Evolutionary conservation across 1,284 basidiomycete genomes (phyloP).

Genomic region (Cryptococcus sp.): DNA sequence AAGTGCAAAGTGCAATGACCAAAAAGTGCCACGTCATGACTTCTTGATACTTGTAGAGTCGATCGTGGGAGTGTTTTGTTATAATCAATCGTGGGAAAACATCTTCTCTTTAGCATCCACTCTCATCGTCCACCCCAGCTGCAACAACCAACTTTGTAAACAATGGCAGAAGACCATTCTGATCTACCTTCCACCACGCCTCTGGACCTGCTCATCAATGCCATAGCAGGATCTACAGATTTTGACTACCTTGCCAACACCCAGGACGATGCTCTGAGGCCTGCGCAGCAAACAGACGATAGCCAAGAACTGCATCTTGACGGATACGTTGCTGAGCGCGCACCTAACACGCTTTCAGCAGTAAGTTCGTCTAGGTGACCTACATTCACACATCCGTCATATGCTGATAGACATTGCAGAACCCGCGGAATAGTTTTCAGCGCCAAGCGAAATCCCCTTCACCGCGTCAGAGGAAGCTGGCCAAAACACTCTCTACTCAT

Average conservation of each 20-base stretch:
- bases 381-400: neutral
- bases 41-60: neutral
- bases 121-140: slow-evolving; percentile 12
- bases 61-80: neutral
- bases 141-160: slow-evolving; percentile 7
- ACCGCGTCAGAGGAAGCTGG: slow-evolving; percentile 14
- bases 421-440: neutral
- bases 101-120: slow-evolving; percentile 13
- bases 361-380: neutral
- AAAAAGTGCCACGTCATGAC: neutral
- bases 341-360: neutral
- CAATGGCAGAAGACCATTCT: slow-evolving; percentile 6
- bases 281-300: no score
- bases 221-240: slow-evolving; percentile 32
- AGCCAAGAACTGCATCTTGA: slow-evolving; percentile 5
- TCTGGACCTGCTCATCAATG: slow-evolving; percentile 47
- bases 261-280: neutral
- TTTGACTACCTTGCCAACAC: slow-evolving; percentile 8
- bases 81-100: slow-evolving; percentile 19
- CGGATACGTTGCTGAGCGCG: slow-evolving; percentile 1
- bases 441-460: slow-evolving; percentile 1
- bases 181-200: slow-evolving; percentile 22
- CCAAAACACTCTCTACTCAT: slow-evolving; percentile 11
- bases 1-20: no score
- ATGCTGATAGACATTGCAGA: neutral